Conservation (phyloP, 148 eudicot species). For the Fagopyrum tataricum region DNA sequence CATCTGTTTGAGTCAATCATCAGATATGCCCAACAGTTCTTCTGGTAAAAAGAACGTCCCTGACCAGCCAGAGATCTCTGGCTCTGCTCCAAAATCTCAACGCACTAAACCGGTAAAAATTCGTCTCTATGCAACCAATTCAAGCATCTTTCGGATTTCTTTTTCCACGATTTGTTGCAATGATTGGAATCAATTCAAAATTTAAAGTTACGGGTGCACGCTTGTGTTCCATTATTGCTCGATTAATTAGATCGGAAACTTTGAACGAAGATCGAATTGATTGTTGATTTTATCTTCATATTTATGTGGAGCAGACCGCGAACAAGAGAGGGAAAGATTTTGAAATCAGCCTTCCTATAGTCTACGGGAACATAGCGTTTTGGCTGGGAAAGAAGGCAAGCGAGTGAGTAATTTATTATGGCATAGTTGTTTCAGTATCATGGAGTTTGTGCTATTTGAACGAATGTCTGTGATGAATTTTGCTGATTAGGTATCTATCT, state of each 20-base stretch:
- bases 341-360: conserved; percentile 66
- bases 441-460: neutral
- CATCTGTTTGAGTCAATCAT: neutral
- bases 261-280: neutral
- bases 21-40: conserved; percentile 31
- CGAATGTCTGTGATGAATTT: neutral
- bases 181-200: neutral
- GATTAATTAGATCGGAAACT: neutral
- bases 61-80: conserved; percentile 36
- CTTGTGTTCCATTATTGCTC: neutral
- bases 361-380: conserved; percentile 65
- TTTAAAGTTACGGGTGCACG: neutral
- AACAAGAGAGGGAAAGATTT: conserved; percentile 59
- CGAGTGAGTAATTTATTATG: conserved; percentile 45
- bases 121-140: neutral
- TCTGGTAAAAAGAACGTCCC: conserved; percentile 25
- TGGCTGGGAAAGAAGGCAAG: conserved; percentile 96
- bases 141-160: neutral
- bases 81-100: conserved; percentile 37
- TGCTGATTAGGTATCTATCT: conserved; percentile 46
- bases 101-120: conserved; percentile 44
- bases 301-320: conserved; percentile 28
- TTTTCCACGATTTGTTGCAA: neutral
- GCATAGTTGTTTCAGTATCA: neutral
- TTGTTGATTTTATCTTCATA: neutral